Percentiles rank a stretch among this genome's conserved stretches.
Conservation (phyloP, 306 rosid genomes). For the Psophocarpus tetragonolobus region DNA sequence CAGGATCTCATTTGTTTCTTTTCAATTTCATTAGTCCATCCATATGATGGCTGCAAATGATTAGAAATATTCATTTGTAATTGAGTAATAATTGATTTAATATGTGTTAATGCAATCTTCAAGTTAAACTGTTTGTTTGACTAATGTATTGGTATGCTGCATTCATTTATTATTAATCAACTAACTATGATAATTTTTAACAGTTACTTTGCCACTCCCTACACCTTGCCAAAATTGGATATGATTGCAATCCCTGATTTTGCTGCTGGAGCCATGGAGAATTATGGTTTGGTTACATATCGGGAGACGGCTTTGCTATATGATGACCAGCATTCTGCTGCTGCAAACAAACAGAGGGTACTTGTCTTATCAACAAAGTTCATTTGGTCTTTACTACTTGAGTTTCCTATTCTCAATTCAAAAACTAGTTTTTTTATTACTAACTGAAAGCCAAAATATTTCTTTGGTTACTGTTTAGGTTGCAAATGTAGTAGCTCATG, state of each 20-base stretch:
- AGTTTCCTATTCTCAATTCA: slow-evolving; percentile 28
- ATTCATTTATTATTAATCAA: slow-evolving; percentile 26
- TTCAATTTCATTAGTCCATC: slow-evolving; percentile 5
- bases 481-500: slow-evolving; percentile 89
- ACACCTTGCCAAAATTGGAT: slow-evolving; percentile 87
- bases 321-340: slow-evolving; percentile 89
- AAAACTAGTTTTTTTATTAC: slow-evolving; percentile 14
- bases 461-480: slow-evolving; percentile 59
- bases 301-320: slow-evolving; percentile 93
- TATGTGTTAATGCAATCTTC: slow-evolving; percentile 10
- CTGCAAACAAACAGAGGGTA: slow-evolving; percentile 91
- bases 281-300: slow-evolving; percentile 92
- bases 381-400: slow-evolving; percentile 14
- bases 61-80: not conserved
- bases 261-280: slow-evolving; percentile 99
- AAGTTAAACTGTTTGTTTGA: slow-evolving; percentile 15
- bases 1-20: not conserved
- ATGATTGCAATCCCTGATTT: slow-evolving; percentile 98
- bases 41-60: slow-evolving; percentile 4
- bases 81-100: slow-evolving; percentile 13
- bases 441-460: slow-evolving; percentile 8
- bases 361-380: slow-evolving; percentile 28
- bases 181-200: slow-evolving; percentile 38
- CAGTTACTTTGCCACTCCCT: slow-evolving; percentile 90
- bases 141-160: slow-evolving; percentile 23